Percentiles rank a stretch among this genome's conserved stretches.
These are phyloP conservation scores for Eutreptiella sp. DNA, from an alignment of 208 protist species.

Conservation along the genomic window DNA sequence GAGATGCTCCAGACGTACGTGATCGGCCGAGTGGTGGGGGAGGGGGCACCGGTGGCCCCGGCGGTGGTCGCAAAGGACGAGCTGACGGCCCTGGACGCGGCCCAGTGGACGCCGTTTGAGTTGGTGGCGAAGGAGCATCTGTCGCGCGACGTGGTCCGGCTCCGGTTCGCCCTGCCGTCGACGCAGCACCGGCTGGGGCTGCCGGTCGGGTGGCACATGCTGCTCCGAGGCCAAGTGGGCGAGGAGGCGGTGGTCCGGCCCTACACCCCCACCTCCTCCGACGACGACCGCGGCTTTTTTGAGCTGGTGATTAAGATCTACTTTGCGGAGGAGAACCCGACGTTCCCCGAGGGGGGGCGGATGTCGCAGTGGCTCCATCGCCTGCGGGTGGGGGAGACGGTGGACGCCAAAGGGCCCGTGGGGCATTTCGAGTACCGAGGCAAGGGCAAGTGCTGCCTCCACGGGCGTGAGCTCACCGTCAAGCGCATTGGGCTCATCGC, in stretches of 20 bases:
- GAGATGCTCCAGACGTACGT: too few species aligned
- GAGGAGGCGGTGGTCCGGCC: slow-evolving; percentile 59
- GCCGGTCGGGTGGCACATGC: slow-evolving; percentile 68
- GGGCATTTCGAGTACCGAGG: slow-evolving; percentile 78
- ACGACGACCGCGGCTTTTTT: slow-evolving; percentile 76
- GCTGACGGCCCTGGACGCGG: too few species aligned
- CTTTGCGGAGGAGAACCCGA: slow-evolving; percentile 60
- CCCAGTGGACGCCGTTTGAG: too few species aligned
- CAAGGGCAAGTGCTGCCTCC: slow-evolving; percentile 31
- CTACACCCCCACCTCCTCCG: slow-evolving; percentile 80
- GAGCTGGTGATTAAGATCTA: slow-evolving; percentile 88
- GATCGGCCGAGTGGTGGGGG: too few species aligned
- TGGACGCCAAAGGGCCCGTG: slow-evolving; percentile 74
- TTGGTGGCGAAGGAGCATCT: too few species aligned
- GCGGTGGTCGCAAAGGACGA: too few species aligned
- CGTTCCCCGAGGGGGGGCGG: slow-evolving; percentile 72
- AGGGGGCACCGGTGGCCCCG: too few species aligned
- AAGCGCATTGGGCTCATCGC: slow-evolving; percentile 56
- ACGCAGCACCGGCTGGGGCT: slow-evolving; percentile 54
- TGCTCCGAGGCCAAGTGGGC: slow-evolving; percentile 45
- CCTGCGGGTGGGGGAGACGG: slow-evolving; percentile 62
- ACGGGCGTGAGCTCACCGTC: slow-evolving; percentile 26
- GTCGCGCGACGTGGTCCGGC: too few species aligned
- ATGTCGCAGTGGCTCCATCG: slow-evolving; percentile 75
- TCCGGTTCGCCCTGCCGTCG: slow-evolving; percentile 61